Evolutionary conservation across 495 filamentous ascomycete species (phyloP), one percentile per base, ranked within the genome.

Genomic region (Aspergillus haitiensis): DNA sequence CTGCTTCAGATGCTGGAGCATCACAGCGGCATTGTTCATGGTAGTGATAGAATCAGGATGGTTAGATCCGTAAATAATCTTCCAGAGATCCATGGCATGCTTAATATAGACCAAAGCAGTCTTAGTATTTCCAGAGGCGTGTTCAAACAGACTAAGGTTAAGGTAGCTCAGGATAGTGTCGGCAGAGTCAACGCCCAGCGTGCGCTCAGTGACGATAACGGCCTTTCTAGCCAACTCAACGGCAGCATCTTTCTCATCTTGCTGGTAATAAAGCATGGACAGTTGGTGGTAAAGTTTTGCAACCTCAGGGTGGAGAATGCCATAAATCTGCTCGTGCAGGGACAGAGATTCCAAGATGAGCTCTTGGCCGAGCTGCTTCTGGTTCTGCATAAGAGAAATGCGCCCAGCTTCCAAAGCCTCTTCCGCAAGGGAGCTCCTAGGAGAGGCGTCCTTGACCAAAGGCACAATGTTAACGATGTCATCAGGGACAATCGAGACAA

Each of bases 41-140:
- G 95, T 97, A 11, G 95, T 99, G 76, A 98, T 96, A 13, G 91
- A 94, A 74, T 99, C 95, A 3, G 95, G 95, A 75, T 99, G 95
- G 68, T 89, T 88, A 11, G 86, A 75, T 45, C 95, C 95, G 69
- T 96, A 98, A 70, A 97, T 92, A 70, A 97, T 82, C 81, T 97
- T 97, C 93, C 92, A 97, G 56, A 98, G 80, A 64, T 94, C 88
- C 67, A 99, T 85, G 11, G 95, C 94, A 67, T 98, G 95, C 69
- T 88, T 90, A 62, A 96, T 85, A 72, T 95, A 97, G 2, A 81
- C 78, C 50, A 99, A 76, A 15, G 93, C 95, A 44, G 82, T 78
- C 75, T 87, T 86, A 63, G 92, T 96, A 69, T 97, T 93, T 55
- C 91, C 90, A 49, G 82, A 89, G 54, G 90, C 89, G 70, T 99